Conservation (phyloP, 2,329 filamentous ascomycete genomes). For the Xylaria sp. region DNA sequence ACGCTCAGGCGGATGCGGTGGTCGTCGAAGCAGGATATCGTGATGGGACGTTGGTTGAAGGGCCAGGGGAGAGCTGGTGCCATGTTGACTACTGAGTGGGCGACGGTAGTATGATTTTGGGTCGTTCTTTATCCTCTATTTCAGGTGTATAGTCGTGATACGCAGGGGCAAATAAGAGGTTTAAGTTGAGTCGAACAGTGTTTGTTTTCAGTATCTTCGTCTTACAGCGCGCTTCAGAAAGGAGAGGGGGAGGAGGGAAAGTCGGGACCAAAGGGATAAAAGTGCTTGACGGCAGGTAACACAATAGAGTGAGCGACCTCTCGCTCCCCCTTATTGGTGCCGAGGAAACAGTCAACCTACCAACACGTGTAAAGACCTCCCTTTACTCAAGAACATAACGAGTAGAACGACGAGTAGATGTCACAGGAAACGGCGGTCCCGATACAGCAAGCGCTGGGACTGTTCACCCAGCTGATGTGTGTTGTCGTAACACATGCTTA, state of each 20-base stretch:
- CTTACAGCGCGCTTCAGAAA: neutral
- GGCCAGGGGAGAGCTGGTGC: conserved; percentile 3
- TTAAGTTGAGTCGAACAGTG: no score
- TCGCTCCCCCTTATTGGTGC: neutral
- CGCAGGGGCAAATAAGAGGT: neutral
- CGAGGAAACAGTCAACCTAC: neutral
- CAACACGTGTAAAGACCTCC: neutral
- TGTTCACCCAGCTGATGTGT: neutral
- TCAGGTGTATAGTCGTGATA: neutral
- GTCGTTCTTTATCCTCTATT: no score
- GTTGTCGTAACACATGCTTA: conserved; percentile 1
- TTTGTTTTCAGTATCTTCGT: no score
- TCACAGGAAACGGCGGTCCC: neutral
- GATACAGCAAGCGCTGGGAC: neutral
- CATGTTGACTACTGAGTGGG: no score
- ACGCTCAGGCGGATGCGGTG: neutral
- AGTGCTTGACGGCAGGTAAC: neutral
- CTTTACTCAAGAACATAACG: neutral
- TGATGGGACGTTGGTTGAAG: neutral
- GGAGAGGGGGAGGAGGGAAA: no score
- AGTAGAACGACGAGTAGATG: neutral
- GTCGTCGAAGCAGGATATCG: neutral
- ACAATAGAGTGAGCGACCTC: neutral
- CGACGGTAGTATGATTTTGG: no score
- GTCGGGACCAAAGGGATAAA: neutral